Percentiles rank a stretch among this genome's conserved stretches.
Evolutionary conservation across 2,329 filamentous ascomycete species (phyloP).

Genomic region (Ophiostoma himal-ulmi): DNA sequence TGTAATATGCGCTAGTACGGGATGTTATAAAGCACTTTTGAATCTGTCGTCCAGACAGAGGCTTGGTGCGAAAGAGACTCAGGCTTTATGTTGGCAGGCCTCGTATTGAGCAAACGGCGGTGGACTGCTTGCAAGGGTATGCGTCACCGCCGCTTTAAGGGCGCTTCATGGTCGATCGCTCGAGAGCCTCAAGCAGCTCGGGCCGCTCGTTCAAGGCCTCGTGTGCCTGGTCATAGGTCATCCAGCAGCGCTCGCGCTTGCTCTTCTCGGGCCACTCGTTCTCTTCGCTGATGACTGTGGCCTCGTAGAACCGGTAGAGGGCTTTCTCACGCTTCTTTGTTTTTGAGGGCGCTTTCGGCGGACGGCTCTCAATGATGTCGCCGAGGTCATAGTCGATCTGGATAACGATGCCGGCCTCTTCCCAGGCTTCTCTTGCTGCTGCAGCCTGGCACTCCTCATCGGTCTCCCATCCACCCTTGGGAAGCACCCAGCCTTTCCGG

Average conservation of each 20-base stretch:
- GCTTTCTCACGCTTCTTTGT: slow-evolving; percentile 57
- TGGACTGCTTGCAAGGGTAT: background rate
- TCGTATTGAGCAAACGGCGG: background rate
- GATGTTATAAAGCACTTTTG: background rate
- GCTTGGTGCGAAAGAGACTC: background rate
- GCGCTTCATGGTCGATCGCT: slow-evolving; percentile 64
- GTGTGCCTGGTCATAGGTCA: slow-evolving; percentile 75
- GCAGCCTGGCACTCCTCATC: slow-evolving; percentile 85
- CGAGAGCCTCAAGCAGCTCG: slow-evolving; percentile 81
- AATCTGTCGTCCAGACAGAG: background rate
- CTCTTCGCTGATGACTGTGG: slow-evolving; percentile 79
- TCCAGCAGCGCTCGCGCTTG: slow-evolving; percentile 87
- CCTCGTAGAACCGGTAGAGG: slow-evolving; percentile 78
- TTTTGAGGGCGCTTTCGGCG: slow-evolving; percentile 55
- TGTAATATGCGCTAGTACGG: background rate
- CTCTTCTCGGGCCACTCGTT: slow-evolving; percentile 87
- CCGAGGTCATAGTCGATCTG: slow-evolving; percentile 80
- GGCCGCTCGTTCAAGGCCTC: slow-evolving; percentile 70
- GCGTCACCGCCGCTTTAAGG: background rate
- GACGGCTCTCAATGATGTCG: slow-evolving; percentile 74
- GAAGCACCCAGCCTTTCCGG: slow-evolving; percentile 89
- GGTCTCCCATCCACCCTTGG: slow-evolving; percentile 95
- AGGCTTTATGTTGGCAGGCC: background rate
- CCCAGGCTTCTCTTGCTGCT: slow-evolving; percentile 89
- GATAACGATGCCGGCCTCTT: slow-evolving; percentile 89